Conservation (phyloP, 78 protist genomes). For the Polysphondylium violaceum region DNA sequence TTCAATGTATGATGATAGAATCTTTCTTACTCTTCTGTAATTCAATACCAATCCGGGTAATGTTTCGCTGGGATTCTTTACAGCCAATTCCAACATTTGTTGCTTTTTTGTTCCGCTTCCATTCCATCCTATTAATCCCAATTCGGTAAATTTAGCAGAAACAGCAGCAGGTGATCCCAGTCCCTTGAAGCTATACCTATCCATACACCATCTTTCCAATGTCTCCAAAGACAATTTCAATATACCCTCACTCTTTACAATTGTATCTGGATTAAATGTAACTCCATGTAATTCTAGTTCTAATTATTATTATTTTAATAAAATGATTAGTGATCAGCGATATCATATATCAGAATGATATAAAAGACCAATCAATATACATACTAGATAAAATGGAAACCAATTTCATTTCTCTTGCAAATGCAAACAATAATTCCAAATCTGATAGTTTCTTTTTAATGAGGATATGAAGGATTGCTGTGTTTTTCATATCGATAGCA, state of each 20-base stretch:
- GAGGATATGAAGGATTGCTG: background rate
- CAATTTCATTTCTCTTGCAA: constrained; percentile 17
- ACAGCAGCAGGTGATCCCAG: background rate
- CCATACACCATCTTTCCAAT: background rate
- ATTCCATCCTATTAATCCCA: background rate
- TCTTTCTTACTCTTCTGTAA: constrained; percentile 1
- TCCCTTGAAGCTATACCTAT: no score
- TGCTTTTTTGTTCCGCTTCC: background rate
- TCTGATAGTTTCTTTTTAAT: background rate
- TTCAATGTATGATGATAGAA: constrained; percentile 7
- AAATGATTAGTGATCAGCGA: background rate
- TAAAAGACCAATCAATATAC: background rate
- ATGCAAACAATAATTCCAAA: background rate
- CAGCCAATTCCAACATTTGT: no score
- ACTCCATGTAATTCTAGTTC: constrained; percentile 49
- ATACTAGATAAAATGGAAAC: constrained; percentile 32
- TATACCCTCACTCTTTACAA: background rate
- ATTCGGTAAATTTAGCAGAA: background rate
- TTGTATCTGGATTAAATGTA: background rate
- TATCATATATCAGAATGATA: background rate
- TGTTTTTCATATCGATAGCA: background rate
- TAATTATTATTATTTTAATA: background rate
- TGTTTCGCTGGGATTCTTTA: no score
- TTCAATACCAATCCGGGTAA: background rate
- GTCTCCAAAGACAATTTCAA: background rate